phyloP scores from a whole-genome alignment of 2,329 filamentous ascomycete species.

The Chaetomium strumarium region DNA sequence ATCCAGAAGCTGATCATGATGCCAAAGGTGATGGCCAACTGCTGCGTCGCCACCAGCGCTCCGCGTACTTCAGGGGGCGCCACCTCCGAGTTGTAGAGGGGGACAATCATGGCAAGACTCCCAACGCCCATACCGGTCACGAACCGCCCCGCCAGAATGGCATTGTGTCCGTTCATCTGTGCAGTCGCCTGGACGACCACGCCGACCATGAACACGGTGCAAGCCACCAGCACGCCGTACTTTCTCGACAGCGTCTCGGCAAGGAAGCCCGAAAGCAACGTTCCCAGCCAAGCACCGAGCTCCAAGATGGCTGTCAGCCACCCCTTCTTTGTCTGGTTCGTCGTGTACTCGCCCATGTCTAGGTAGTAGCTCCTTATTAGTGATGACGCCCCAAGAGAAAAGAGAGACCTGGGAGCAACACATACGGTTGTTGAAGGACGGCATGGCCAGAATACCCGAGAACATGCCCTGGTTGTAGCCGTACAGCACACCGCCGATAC shows the following conservation, averaged over 20 bases:
- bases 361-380: neutral
- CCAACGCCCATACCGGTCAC: conserved; percentile 68
- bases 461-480: conserved; percentile 76
- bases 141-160: conserved; percentile 66
- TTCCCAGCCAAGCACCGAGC: conserved; percentile 71
- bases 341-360: conserved; percentile 52
- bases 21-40: conserved; percentile 53
- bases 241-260: conserved; percentile 65
- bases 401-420: conserved; percentile 1
- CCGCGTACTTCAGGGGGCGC: conserved; percentile 44
- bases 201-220: conserved; percentile 62
- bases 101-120: conserved; percentile 57
- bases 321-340: conserved; percentile 50
- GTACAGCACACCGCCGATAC: conserved; percentile 56
- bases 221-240: conserved; percentile 61
- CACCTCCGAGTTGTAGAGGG: conserved; percentile 43
- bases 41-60: conserved; percentile 42
- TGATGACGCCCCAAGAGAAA: conserved; percentile 3
- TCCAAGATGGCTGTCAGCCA: conserved; percentile 65
- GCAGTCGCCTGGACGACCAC: conserved; percentile 63
- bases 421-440: conserved; percentile 46
- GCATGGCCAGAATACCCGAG: conserved; percentile 60
- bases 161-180: conserved; percentile 47
- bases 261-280: conserved; percentile 63
- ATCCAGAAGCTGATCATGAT: conserved; percentile 63